These are phyloP conservation scores for Trifolium repens DNA, from an alignment of 306 rosid genomes.

Conservation along the genomic window DNA sequence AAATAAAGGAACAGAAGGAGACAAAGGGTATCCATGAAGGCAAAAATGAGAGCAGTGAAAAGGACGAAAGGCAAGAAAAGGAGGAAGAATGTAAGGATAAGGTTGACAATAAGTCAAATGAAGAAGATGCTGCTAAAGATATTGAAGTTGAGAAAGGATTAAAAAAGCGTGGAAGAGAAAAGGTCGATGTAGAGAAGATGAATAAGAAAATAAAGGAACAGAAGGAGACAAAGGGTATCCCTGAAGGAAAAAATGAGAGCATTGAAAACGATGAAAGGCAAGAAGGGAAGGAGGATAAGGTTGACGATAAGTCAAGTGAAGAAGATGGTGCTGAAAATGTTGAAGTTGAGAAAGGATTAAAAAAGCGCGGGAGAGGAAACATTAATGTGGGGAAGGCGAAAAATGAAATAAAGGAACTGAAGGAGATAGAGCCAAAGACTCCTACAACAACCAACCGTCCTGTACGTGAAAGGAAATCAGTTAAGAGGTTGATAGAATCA, in stretches of 20 bases:
- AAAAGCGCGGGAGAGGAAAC: constrained; percentile 55
- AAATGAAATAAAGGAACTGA: constrained; percentile 50
- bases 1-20: constrained; percentile 49
- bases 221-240: constrained; percentile 50
- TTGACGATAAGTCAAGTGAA: constrained; percentile 37
- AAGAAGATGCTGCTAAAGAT: constrained; percentile 47
- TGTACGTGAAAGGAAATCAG: constrained; percentile 91
- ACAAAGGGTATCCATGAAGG: constrained; percentile 44
- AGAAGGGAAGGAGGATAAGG: constrained; percentile 35
- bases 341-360: constrained; percentile 51
- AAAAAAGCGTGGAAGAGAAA: constrained; percentile 56
- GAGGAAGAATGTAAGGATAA: constrained; percentile 33
- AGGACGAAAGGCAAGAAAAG: constrained; percentile 25
- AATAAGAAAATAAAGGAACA: constrained; percentile 49
- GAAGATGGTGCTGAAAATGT: constrained; percentile 47
- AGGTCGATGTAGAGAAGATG: not conserved
- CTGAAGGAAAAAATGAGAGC: constrained; percentile 16
- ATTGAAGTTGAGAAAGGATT: constrained; percentile 50
- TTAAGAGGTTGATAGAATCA: constrained; percentile 93
- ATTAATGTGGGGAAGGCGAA: not conserved
- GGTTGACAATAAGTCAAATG: constrained; percentile 33
- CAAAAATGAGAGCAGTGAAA: constrained; percentile 22
- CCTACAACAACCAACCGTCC: constrained; percentile 81
- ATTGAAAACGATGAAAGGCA: constrained; percentile 29
- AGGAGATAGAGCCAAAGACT: constrained; percentile 71